Base-by-base conservation (phyloP, 208 protist genomes). In the Trypanosoma cruzi region DNA sequence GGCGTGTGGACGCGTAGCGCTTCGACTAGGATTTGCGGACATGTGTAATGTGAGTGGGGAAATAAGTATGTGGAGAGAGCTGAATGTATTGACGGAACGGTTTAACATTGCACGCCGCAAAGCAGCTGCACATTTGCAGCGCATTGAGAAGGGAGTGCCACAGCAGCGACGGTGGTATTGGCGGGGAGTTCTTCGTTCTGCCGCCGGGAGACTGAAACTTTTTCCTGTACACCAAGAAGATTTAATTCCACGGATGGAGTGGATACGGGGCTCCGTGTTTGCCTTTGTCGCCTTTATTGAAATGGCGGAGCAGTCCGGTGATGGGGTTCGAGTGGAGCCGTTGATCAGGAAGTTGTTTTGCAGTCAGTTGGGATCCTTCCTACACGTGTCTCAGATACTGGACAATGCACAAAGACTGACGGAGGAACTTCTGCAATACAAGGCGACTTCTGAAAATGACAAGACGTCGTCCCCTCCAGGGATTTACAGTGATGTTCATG, bases 111-210 rank as follows among this genome's bases (percentile, higher is more conserved):
- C 89, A 5, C 75, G 81, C 10, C 64, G 53, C 46, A 86, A 85
- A 48, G 86, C 86, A 0, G 72, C 86, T 16, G 73, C 56, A 34
- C 89, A 94, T 71, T 73, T 81, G 40, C 75, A 96, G 77, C 82
- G 92, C n/a, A 63, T 92, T 37, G 81, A 94, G 60, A 87, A 90
- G 50, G 92, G 92, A 18, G 81, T 93, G 32, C 64, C 80, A 50
- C 81, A 83, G 66, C 92, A 96, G 77, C 81, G 92, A 32, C 79
- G 89, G 29, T 96, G 92, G 89, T 96, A 95, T 77, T 96, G 89
- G 88, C 73, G 79, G n/a, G 85, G 62, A 4, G 89, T 93, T n/a
- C 66, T 93, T 32, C 77, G 80, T 22, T 90, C 89, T 26, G 80
- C 87, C 2, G 40, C 70, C 1, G 73, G 66, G 2, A 73, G 89